phyloP scores from a whole-genome alignment of 2,329 filamentous ascomycete species.

The Orbilia blumenaviensis region DNA sequence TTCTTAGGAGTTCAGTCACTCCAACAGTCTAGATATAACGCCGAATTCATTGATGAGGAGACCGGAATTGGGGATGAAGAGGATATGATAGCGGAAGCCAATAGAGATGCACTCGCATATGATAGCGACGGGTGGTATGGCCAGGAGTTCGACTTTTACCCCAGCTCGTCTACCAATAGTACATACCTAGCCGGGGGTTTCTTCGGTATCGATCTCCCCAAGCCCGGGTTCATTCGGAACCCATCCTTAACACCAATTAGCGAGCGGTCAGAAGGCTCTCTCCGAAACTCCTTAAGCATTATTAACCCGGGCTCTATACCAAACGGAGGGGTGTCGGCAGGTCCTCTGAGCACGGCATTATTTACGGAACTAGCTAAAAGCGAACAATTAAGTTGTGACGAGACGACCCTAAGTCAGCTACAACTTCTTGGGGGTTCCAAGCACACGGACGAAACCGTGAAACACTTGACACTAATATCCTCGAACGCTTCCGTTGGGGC shows the following conservation, averaged over 20 bases:
- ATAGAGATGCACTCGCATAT: conserved; percentile 89
- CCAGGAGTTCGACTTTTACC: conserved; percentile 96
- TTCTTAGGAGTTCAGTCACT: conserved; percentile 59
- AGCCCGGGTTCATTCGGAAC: conserved; percentile 45
- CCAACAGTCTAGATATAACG: conserved; percentile 56
- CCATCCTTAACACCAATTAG: conserved; percentile 49
- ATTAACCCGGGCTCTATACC: conserved; percentile 29
- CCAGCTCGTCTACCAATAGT: conserved; percentile 64
- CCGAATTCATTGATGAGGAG: conserved; percentile 67
- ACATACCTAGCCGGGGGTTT: conserved; percentile 49
- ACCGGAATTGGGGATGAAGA: conserved; percentile 78
- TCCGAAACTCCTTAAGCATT: conserved; percentile 46
- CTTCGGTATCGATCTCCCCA: conserved; percentile 48
- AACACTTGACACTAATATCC: conserved; percentile 17
- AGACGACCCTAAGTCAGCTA: conserved; percentile 37
- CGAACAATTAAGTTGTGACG: conserved; percentile 38
- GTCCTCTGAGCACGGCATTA: conserved; percentile 44
- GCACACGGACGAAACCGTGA: conserved; percentile 20
- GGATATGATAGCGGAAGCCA: conserved; percentile 94
- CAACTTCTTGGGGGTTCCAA: conserved; percentile 29
- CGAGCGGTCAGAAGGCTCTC: conserved; percentile 44
- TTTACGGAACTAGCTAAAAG: conserved; percentile 43
- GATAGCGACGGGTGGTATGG: conserved; percentile 96
- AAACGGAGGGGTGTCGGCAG: conserved; percentile 34
- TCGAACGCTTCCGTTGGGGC: neutral